phyloP scores from a whole-genome alignment of 139 green algal genomes.

The Ostreobium quekettii region DNA sequence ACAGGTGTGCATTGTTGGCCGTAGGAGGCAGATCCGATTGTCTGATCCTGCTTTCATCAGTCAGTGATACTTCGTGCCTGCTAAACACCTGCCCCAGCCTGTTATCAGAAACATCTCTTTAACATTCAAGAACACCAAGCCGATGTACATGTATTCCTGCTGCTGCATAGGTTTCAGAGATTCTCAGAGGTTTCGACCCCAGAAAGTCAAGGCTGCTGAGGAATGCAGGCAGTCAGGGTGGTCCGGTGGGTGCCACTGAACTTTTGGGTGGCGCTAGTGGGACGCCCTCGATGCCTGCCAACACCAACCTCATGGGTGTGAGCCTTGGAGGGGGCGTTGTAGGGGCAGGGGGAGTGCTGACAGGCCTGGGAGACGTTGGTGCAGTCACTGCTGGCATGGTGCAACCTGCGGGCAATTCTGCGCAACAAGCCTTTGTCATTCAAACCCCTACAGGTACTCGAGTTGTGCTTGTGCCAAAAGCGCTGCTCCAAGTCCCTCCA shows the following conservation, averaged over 20 bases:
- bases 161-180: background rate
- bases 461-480: too few relatives aligned
- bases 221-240: background rate
- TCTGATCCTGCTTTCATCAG: background rate
- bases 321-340: too few relatives aligned
- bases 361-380: conserved; percentile 4
- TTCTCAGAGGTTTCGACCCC: background rate
- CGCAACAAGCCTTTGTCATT: background rate
- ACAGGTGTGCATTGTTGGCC: background rate
- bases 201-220: background rate
- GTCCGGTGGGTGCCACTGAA: background rate
- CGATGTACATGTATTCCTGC: background rate
- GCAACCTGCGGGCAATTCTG: background rate
- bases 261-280: background rate
- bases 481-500: too few relatives aligned
- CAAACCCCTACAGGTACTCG: background rate
- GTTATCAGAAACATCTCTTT: background rate
- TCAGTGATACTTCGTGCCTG: background rate
- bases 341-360: too few relatives aligned
- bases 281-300: background rate
- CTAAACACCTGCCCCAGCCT: background rate
- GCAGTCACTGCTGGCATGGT: background rate
- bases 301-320: too few relatives aligned
- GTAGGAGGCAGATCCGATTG: background rate
- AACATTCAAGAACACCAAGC: conserved; percentile 3